Percentiles rank a stretch among this genome's conserved stretches.
Conservation (phyloP, 305 asterid species). For the Fraxinus nigra region DNA sequence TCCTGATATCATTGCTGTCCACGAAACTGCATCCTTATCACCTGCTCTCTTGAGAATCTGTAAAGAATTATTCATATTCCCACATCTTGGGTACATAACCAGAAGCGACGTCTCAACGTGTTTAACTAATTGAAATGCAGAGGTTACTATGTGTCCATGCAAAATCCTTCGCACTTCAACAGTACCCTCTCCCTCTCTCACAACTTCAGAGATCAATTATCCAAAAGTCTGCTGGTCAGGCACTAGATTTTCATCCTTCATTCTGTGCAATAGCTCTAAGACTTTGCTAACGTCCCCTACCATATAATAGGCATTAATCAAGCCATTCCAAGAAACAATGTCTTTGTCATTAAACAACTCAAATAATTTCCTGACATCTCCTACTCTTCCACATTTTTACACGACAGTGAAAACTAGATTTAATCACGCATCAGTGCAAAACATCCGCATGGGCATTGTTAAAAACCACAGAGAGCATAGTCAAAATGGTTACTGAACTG, state of each 20-base stretch:
- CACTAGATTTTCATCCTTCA: slow-evolving; percentile 45
- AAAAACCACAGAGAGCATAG: slow-evolving; percentile 56
- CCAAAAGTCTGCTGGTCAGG: slow-evolving; percentile 64
- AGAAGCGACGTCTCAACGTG: slow-evolving; percentile 62
- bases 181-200: slow-evolving; percentile 54
- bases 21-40: slow-evolving; percentile 59
- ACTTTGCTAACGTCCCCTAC: slow-evolving; percentile 41
- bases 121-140: slow-evolving; percentile 48
- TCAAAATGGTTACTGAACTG: slow-evolving; percentile 50
- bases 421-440: slow-evolving; percentile 48
- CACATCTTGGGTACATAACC: slow-evolving; percentile 56
- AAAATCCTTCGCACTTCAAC: slow-evolving; percentile 46
- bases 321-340: slow-evolving; percentile 75
- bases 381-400: slow-evolving; percentile 55
- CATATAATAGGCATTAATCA: slow-evolving; percentile 56
- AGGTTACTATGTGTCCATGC: slow-evolving; percentile 55
- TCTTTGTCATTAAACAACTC: slow-evolving; percentile 51
- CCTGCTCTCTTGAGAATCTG: slow-evolving; percentile 41
- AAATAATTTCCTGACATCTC: slow-evolving; percentile 57
- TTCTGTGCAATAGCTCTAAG: slow-evolving; percentile 39
- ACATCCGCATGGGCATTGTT: slow-evolving; percentile 39
- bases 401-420: slow-evolving; percentile 39
- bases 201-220: not conserved
- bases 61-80: slow-evolving; percentile 46
- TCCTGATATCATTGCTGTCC: slow-evolving; percentile 80